Base-by-base conservation (phyloP, 2,329 filamentous ascomycete genomes). In the Myriosclerotinia curreyana region DNA sequence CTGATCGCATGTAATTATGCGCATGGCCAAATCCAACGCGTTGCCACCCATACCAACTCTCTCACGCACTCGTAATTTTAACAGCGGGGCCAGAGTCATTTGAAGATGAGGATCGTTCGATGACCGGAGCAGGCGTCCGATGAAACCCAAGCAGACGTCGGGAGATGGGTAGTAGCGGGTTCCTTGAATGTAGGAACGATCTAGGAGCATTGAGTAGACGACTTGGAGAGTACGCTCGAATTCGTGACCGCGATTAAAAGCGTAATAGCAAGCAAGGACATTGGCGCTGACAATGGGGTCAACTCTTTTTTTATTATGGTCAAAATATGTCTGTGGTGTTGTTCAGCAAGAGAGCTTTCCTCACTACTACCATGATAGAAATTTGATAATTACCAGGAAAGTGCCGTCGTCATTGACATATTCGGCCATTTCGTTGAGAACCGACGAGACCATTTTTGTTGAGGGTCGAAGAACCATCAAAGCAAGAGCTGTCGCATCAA, bases 401-500 rank as follows among this genome's bases (percentile, higher is more conserved):
- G n/a, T 25, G 1, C 34, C n/a, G n/a, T 53, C 34, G 6, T 53
- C 31, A 8, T 51, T 53, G 51, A 38, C n/a, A 53, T 38, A 40
- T 22, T 53, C 34, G 51, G 51, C 34, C 51, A 53, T 53, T 4
- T 22, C 22, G 51, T 40, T 14, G 12, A 53, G 51, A 53, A 40
- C n/a, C 4, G 34, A 15, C 22, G n/a, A 38, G 2, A 17, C n/a
- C 4, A n/a, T 38, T 25, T 53, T 38, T 12, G 34, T 15, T 40
- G 34, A 38, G 14, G 34, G 34, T 15, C 20, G 9, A 22, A 53
- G n/a, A 15, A 14, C 34, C 17, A 15, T 22, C 12, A 53, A 15
- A 53, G 51, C 51, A n/a, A 53, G 51, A 22, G n/a, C 38, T 17
- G 51, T 38, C 7, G 51, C 25, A 22, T 38, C 51, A 38, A 53